Base-by-base conservation (phyloP, 805 yeast genomes). In the Geotrichum ghanense region DNA sequence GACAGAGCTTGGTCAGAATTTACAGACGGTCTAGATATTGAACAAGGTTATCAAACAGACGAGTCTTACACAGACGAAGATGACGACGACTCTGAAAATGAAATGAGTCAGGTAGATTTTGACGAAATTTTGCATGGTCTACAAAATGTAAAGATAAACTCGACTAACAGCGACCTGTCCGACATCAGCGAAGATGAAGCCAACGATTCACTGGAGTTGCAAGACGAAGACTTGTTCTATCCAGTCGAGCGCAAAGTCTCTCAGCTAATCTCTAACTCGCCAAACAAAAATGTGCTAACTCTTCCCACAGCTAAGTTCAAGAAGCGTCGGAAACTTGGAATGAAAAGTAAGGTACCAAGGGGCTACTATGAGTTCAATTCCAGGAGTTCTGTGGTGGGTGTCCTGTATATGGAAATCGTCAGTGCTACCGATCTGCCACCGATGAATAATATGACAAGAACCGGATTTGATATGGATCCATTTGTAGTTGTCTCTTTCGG, bases 381-480 rank as follows among this genome's bases (percentile, higher is more conserved):
- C 3, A 47, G 42, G 12, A 50, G 59, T 2, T 60, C 59, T 22
- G 57, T 66, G 6, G 52, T 57, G 1, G 98, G 97, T 1, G 83
- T 89, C 5, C 63, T 84, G 3, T 85, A 83, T 55, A 58, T 90
- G 27, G 95, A 89, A 51, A 76, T 90, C 19, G 73, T 77, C 2
- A 75, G 82, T 1, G 87, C 90, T 7, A 66, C 76, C 1, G 87
- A 81, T 48, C 67, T 90, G 31, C 98, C 98, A 1, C 85, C 94
- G 0, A 71, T 81, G 46, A 73, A 74, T 37, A 81, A 82, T 52
- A 66, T 84, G 14, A 78, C 84, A 0, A 69, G 88, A 7, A 76
- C 86, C 20, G 81, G 89, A 1, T 90, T 83, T 58, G 95, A 88
- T 62, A 86, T 92, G 94, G 98, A 92, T 59, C 97, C 97, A 1